Conservation (phyloP, 23 red algal genomes). For the Gracilaria vermiculophylla region DNA sequence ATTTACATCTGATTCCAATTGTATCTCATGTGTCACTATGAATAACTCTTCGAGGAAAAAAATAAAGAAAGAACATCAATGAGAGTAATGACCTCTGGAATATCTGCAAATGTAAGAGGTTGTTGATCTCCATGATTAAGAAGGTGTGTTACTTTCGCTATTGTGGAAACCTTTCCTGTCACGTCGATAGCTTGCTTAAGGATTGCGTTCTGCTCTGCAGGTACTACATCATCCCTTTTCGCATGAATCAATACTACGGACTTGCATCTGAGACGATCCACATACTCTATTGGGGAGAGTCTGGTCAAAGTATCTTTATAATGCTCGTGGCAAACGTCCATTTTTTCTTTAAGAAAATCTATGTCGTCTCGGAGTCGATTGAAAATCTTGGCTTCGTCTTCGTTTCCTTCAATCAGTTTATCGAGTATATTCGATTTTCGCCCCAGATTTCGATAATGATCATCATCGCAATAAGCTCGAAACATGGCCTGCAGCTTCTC, state of each 20-base stretch:
- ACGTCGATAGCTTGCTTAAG: constrained; percentile 27
- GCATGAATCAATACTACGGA: constrained; percentile 40
- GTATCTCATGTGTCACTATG: neutral
- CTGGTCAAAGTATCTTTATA: neutral
- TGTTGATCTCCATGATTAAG: constrained; percentile 57
- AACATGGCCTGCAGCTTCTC: constrained; percentile 14
- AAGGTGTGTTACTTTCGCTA: constrained; percentile 9
- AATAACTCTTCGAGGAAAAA: constrained; percentile 26
- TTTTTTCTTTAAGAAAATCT: constrained; percentile 7
- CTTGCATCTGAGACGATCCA: constrained; percentile 31
- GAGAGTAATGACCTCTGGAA: constrained; percentile 39
- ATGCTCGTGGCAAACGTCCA: neutral
- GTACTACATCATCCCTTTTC: constrained; percentile 48
- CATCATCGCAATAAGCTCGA: constrained; percentile 51
- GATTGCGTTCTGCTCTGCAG: constrained; percentile 2
- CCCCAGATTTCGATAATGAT: constrained; percentile 48
- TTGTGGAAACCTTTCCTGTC: constrained; percentile 2
- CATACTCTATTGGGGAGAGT: constrained; percentile 47
- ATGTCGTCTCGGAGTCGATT: constrained; percentile 39
- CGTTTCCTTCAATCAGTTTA: constrained; percentile 1
- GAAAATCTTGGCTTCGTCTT: constrained; percentile 43
- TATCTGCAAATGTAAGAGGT: constrained; percentile 9
- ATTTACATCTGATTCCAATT: neutral
- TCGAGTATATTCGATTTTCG: constrained; percentile 20
- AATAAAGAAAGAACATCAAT: constrained; percentile 34